Conservation (phyloP, 2,329 filamentous ascomycete genomes). For the Neophaeococcomyces aloes region DNA sequence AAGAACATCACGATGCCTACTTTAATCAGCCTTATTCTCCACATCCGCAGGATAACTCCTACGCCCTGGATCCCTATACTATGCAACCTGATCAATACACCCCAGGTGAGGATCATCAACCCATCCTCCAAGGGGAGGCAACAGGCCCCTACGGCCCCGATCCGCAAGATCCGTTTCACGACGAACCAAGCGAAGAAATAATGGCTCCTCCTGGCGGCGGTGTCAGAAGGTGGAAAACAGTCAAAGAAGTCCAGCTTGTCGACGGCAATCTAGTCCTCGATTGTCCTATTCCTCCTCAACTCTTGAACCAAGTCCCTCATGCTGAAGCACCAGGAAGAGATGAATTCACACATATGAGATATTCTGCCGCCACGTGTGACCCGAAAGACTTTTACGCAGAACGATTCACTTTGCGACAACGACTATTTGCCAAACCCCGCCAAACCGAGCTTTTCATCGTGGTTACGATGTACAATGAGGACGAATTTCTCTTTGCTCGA, state of each 20-base stretch:
- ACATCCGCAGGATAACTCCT: constrained; percentile 45
- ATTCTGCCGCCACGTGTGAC: constrained; percentile 89
- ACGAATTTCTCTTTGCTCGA: constrained; percentile 87
- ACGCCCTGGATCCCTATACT: constrained; percentile 34
- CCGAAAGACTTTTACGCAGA: constrained; percentile 77
- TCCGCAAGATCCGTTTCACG: constrained; percentile 29
- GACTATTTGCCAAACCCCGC: constrained; percentile 79
- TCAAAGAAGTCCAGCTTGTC: constrained; percentile 96
- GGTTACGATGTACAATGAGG: constrained; percentile 98
- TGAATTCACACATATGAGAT: constrained; percentile 68
- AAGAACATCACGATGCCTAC: constrained; percentile 79
- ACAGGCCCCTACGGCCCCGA: constrained; percentile 54
- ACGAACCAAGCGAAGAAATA: constrained; percentile 20
- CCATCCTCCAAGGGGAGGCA: constrained; percentile 55
- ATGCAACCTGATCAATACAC: constrained; percentile 39
- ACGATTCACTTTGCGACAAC: constrained; percentile 84
- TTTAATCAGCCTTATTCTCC: constrained; percentile 75
- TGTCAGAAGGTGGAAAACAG: constrained; percentile 90
- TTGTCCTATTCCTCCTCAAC: constrained; percentile 80
- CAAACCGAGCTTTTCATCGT: constrained; percentile 95
- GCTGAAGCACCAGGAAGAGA: constrained; percentile 70
- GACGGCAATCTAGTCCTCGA: constrained; percentile 94
- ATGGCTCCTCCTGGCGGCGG: constrained; percentile 42
- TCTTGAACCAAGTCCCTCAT: constrained; percentile 80
- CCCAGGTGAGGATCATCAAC: constrained; percentile 54